phyloP scores from a whole-genome alignment of 2,329 filamentous ascomycete genomes.

The Aspergillus neoniger region DNA sequence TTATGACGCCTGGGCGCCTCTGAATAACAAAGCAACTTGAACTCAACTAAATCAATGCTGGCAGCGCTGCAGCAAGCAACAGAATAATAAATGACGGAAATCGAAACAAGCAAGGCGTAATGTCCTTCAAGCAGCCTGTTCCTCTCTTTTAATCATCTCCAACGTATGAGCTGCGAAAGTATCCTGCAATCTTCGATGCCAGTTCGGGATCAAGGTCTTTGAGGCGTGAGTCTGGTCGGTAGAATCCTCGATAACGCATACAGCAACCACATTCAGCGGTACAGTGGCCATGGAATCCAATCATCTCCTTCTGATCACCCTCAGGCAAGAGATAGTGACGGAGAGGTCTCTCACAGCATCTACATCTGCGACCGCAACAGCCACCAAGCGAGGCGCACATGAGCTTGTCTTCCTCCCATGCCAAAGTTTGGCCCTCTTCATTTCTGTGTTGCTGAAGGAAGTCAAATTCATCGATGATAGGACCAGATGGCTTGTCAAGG shows the following conservation, averaged over 20 bases:
- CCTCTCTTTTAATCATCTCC: not conserved
- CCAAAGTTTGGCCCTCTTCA: not conserved
- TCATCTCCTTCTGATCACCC: not conserved
- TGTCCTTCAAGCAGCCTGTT: not conserved
- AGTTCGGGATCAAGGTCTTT: constrained; percentile 2
- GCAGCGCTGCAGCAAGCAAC: not conserved
- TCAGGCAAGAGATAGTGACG: not conserved
- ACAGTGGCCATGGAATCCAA: not conserved
- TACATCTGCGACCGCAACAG: not conserved
- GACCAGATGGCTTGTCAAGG: not conserved
- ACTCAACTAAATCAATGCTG: not conserved
- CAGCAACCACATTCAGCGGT: constrained; percentile 1
- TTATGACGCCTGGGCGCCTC: not conserved
- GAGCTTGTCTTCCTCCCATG: constrained; percentile 1
- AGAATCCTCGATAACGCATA: not conserved
- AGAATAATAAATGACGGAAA: not conserved
- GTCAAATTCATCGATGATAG: not conserved
- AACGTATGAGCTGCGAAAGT: not conserved
- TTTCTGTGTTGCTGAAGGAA: not conserved
- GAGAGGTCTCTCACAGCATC: not conserved
- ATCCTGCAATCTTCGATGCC: not conserved
- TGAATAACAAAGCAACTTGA: not conserved
- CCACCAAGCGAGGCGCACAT: not conserved
- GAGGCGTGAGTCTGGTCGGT: not conserved
- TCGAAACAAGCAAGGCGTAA: not conserved